Evolutionary conservation across 805 yeast genomes (phyloP), one percentile per base, ranked within the genome.

Genomic region (Hanseniaspora pseudoguilliermondii): DNA sequence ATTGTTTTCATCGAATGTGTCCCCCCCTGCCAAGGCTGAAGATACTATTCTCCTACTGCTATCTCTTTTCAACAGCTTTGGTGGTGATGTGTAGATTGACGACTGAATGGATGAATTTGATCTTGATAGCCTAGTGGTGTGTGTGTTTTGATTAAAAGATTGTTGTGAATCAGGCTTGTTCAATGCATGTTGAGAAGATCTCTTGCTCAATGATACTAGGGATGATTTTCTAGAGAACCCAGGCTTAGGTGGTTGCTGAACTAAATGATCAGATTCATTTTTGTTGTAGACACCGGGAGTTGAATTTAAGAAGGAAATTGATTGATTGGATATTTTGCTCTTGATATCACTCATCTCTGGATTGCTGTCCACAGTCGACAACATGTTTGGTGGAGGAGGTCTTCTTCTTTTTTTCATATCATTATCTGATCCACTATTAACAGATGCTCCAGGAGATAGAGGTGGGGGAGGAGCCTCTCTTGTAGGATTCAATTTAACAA

Each of bases 391-490:
- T 29, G 40, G 42, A 36, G 18, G 60, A 11, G 39, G 62, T 16
- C 57, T 23, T 20, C 57, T 61, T 40, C 54, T 56, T 16, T 52
- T 58, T 16, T 27, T 39, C 15, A 36, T 13, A n/a, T 32, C 40
- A n/a, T 6, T 11, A 5, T 21, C 35, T 5, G 47, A 13, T 18
- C 16, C 20, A 11, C 16, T 18, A 23, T n/a, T 13, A 16, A 2
- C 34, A 18, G 50, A 61, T 11, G 54, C 42, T 2, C 64, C 58
- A 15, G 44, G 36, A 42, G 60, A 61, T 2, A 61, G 62, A 2
- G 88, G 86, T 4, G 88, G 86, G 7, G 83, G 84, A 0, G 88
- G 89, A 0, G 88, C 84, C 13, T 75, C 80, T 62, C 95, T 71
- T 57, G 75, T 77, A 0, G 95, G 93, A 10, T 84, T 79, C 23